Conservation (phyloP, 2,329 filamentous ascomycete genomes). For the Metarhizium brunneum region DNA sequence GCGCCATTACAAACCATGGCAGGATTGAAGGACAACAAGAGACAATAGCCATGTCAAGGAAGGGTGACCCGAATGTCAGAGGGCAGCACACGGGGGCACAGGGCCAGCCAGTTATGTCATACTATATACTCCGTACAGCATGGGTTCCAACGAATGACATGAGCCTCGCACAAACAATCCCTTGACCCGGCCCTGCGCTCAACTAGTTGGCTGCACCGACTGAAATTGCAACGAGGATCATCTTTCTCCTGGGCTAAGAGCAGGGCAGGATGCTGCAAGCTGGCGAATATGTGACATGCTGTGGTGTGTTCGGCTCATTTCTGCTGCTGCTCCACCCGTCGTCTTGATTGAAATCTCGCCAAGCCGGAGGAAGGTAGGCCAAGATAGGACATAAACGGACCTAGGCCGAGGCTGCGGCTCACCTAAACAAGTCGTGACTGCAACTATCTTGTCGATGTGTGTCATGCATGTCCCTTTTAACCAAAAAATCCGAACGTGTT, state of each 20-base stretch:
- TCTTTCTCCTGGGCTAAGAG: neutral
- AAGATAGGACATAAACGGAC: no score
- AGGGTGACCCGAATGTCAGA: neutral
- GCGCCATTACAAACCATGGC: no score
- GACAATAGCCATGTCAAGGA: neutral
- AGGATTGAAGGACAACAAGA: neutral
- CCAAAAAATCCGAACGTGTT: no score
- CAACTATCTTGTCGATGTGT: no score
- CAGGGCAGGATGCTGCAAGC: neutral
- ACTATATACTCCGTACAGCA: neutral
- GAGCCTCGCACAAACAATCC: neutral
- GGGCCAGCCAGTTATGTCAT: no score
- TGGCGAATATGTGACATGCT: neutral
- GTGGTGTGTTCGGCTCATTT: neutral
- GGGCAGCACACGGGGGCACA: neutral
- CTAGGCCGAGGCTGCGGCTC: no score
- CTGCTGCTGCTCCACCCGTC: neutral
- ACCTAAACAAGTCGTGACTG: no score
- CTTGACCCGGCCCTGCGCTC: neutral
- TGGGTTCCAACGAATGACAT: neutral
- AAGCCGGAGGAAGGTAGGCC: neutral
- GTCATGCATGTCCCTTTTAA: no score
- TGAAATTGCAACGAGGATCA: neutral
- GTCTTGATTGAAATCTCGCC: neutral
- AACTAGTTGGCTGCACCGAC: neutral